These are phyloP conservation scores for Kuraishia hungarica DNA, from an alignment of 805 yeast genomes.

Conservation along the genomic window DNA sequence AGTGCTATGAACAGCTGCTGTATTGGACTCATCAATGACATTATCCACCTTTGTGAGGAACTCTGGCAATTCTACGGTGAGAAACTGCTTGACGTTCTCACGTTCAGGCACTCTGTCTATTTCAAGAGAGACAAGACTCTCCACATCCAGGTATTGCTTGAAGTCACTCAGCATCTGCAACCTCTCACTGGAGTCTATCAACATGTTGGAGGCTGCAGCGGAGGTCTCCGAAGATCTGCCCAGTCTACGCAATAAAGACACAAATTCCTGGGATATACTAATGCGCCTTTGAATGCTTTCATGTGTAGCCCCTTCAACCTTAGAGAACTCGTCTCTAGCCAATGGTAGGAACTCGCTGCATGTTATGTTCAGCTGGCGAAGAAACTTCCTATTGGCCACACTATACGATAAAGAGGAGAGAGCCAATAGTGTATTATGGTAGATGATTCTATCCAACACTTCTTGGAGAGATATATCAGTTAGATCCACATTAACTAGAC, in stretches of 20 bases:
- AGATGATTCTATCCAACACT: not conserved
- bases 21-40: not conserved
- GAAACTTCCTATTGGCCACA: not conserved
- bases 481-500: not conserved
- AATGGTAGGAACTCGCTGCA: not conserved
- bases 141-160: not conserved
- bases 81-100: not conserved
- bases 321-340: not conserved
- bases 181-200: not conserved
- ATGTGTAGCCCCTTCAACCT: not conserved
- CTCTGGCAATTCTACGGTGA: not conserved
- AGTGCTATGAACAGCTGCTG: not conserved
- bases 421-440: not conserved
- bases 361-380: not conserved
- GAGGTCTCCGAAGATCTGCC: constrained; percentile 1
- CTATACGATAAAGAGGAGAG: not conserved
- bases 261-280: not conserved
- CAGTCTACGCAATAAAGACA: not conserved
- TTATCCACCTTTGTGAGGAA: not conserved
- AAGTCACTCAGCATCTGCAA: constrained; percentile 1
- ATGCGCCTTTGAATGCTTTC: not conserved
- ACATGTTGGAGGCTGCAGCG: not conserved
- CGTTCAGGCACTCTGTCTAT: not conserved
- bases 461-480: not conserved
- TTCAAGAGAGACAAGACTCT: not conserved